Base-by-base conservation (phyloP, 2,329 filamentous ascomycete species). In the Thermothelomyces thermophilus region DNA sequence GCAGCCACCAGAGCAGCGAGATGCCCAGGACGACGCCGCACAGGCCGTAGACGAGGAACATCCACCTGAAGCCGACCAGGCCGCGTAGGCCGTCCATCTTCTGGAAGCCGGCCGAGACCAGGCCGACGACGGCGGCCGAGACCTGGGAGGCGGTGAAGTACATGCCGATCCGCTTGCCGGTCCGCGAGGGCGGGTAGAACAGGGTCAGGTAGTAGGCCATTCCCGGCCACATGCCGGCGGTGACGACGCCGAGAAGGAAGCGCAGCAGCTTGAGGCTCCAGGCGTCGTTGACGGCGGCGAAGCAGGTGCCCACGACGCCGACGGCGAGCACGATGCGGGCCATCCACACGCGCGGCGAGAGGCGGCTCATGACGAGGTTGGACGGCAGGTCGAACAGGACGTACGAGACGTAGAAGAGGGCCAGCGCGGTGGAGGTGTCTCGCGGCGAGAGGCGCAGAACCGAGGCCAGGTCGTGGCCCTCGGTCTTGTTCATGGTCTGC, bases 151-250 rank as follows among this genome's bases (percentile, higher is more conserved):
- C 90, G 2, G 88, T 95, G 64, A 88, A 95, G 70, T 95, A 95
- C 64, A 85, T 80, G 33, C 90, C 90, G 56, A 95, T 94, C 34
- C 90, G 79, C 71, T 93, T 94, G 13, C 87, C 90, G 1, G 86
- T 93, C 11, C 87, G 79, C 5, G 86, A 87, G 0, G 90, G 89
- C 6, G 90, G 90, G 63, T 95, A 95, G 73, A 95, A 95, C 7
- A 95, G 75, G 0, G 90, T 94, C 41, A 95, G 74, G 63, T 95
- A 95, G 66, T 93, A 93, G 9, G 88, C 82, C 90, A 95, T 95
- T 43, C 90, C 90, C 0, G 90, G 90, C 90, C 90, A 95, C 84
- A 95, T 90, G 41, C 90, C 90, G 1, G 90, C 90, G 64, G 90
- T 90, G 20, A 95, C 89, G 13, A 93, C 77, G 41, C 90, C 90